Evolutionary conservation across 768 basidiomycete species (phyloP), one percentile per base, ranked within the genome.

Genomic region (Cyathus striatus): DNA sequence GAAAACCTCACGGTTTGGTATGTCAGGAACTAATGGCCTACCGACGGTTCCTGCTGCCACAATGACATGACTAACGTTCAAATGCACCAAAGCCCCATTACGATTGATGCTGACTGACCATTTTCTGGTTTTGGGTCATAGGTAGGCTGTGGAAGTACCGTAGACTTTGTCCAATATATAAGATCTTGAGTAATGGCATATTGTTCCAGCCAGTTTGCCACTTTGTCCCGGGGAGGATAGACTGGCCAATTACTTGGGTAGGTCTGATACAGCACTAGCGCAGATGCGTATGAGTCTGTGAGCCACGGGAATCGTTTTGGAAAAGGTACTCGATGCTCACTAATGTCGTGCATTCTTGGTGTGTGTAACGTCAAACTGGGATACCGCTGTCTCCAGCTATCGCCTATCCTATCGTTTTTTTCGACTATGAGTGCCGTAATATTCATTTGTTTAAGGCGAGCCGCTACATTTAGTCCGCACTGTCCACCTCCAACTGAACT

Each of bases 181-280:
- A 74, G 54, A 40, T 74, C 73, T 45, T 70, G 70, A 4, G 58
- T 51, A 5, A 50, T 40, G 1, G 55, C 65, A 44, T 75, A 74
- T 17, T 63, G 57, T 49, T 74, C 68, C 12, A 75, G 44, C 68
- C 68, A 73, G 50, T 68, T 58, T 1, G 69, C 73, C 6, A 73
- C 30, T 46, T 71, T 73, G 43, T 65, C 64, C 10, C 59, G 58
- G 3, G 72, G 65, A 3, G 64, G 67, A 44, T 57, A 74, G n/a
- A 55, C 53, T 1, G 71, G 70, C 67, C 66, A 72, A 22, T 53
- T 70, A 10, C 47, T 35, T 1, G 72, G 68, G 41, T 51, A 70
- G 0, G 63, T 48, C 38, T 64, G 60, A 45, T 71, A 71, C 4
- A 69, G 58, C 42, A 72, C 70, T 70, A 40, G n/a, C n/a, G n/a